Evolutionary conservation across 345 rosid genomes (phyloP).

Genomic region (Jatropha curcas): DNA sequence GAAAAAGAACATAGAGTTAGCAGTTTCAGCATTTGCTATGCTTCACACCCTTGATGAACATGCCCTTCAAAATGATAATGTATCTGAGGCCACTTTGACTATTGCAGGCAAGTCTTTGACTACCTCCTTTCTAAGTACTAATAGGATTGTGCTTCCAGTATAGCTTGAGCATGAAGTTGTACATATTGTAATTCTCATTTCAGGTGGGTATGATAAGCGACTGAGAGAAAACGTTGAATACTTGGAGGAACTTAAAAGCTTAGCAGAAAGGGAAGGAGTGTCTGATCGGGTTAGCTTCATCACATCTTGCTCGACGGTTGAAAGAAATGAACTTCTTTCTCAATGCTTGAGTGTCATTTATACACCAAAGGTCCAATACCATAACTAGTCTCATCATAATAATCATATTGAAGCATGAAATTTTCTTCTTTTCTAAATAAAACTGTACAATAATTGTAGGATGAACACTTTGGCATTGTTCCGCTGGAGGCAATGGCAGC

Average conservation of each 20-base stretch:
- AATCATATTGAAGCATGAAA: background rate
- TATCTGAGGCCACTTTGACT: slow-evolving; percentile 57
- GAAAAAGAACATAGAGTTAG: slow-evolving; percentile 85
- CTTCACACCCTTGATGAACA: slow-evolving; percentile 49
- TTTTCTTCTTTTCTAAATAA: background rate
- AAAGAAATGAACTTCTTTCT: slow-evolving; percentile 78
- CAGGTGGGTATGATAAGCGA: slow-evolving; percentile 83
- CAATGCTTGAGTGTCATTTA: slow-evolving; percentile 76
- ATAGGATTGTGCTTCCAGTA: background rate
- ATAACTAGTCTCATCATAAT: background rate
- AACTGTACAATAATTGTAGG: slow-evolving; percentile 42
- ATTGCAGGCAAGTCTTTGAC: slow-evolving; percentile 61
- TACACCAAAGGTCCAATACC: slow-evolving; percentile 64
- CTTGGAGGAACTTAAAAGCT: slow-evolving; percentile 68
- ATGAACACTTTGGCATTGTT: slow-evolving; percentile 92
- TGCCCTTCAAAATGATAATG: slow-evolving; percentile 19
- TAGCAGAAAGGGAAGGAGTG: slow-evolving; percentile 67
- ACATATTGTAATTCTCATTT: background rate
- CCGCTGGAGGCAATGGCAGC: slow-evolving; percentile 99
- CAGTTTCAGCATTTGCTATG: slow-evolving; percentile 81
- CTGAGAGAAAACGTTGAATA: slow-evolving; percentile 83
- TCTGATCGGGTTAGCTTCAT: slow-evolving; percentile 55
- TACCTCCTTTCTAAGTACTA: background rate
- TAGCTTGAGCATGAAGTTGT: background rate
- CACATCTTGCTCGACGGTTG: slow-evolving; percentile 81